Evolutionary conservation across 805 yeast species (phyloP), one percentile per base, ranked within the genome.

Genomic region (Saitoella complicata): DNA sequence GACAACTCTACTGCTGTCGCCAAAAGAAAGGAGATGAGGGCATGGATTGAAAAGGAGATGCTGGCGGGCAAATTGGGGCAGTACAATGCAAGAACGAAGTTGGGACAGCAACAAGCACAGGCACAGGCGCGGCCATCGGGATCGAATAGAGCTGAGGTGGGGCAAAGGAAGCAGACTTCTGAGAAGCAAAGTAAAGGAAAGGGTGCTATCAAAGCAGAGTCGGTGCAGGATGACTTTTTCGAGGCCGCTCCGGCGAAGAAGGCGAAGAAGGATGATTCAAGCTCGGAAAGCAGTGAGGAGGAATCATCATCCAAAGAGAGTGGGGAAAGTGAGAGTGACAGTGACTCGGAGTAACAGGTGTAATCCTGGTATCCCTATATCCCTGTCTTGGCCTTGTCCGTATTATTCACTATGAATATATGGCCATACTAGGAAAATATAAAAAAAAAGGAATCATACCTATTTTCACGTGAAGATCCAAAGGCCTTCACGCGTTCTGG

Each of bases 1-100:
- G 50, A 57, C 49, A 42, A 56, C 36, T 21, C 21, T 21, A 21
- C 21, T 4, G 21, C 21, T 21, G 21, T 21, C 21, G 21, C 21
- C 21, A 21, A 21, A 21, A 21, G 21, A 21, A 21, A 21, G 4
- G 21, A 21, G 21, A 21, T 21, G 21, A 21, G 21, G 21, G 21
- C 21, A 21, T 21, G 21, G 21, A 21, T 21, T 21, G 21, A 21
- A 4, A 21, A 21, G 21, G 21, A 21, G 21, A 21, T 21, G 21
- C 4, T 9, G 11, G 11, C 36, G 36, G 10, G 36, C 36, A 9
- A 33, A 4, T 9, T 9, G n/a, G 36, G 36, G n/a, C 11, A 10
- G 10, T 33, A 11, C 36, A 33, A 33, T 3, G 36, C 36, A 33
- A 33, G 11, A 33, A 33, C 36, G 11, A 33, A 33, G 10, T 33